phyloP scores from a whole-genome alignment of 2,329 filamentous ascomycete species.

The Tolypocladium paradoxum region DNA sequence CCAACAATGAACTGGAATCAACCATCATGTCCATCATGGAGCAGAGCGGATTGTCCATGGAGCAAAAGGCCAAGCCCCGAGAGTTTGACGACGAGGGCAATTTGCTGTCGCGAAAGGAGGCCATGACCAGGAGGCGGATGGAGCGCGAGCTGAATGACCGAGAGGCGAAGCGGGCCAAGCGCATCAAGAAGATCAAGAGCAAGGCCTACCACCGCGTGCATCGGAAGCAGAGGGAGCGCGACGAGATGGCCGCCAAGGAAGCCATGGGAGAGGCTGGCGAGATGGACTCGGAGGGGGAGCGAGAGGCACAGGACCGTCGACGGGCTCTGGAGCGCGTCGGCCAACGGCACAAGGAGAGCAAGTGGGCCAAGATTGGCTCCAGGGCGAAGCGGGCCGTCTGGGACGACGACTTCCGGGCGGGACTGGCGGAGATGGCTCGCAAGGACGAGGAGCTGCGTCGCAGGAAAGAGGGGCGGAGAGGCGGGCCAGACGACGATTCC shows the following conservation, averaged over 20 bases:
- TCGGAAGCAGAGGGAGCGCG: slow-evolving; percentile 55
- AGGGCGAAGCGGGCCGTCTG: slow-evolving; percentile 70
- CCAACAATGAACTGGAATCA: slow-evolving; percentile 72
- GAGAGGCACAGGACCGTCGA: slow-evolving; percentile 56
- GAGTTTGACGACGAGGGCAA: slow-evolving; percentile 61
- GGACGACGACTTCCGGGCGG: slow-evolving; percentile 76
- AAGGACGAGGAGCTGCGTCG: slow-evolving; percentile 72
- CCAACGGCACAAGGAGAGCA: slow-evolving; percentile 75
- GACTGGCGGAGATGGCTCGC: slow-evolving; percentile 69
- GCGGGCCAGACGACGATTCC: slow-evolving; percentile 36
- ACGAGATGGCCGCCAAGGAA: slow-evolving; percentile 41
- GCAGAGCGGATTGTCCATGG: slow-evolving; percentile 65
- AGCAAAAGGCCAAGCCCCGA: slow-evolving; percentile 37
- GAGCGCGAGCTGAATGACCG: slow-evolving; percentile 78
- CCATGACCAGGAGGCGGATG: slow-evolving; percentile 64
- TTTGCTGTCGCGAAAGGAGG: slow-evolving; percentile 58
- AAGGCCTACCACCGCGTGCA: slow-evolving; percentile 91
- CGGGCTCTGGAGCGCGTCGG: slow-evolving; percentile 79
- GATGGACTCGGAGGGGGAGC: slow-evolving; percentile 54
- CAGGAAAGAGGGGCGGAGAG: slow-evolving; percentile 62
- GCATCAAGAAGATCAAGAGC: slow-evolving; percentile 98
- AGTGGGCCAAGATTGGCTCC: slow-evolving; percentile 81
- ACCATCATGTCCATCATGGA: slow-evolving; percentile 83
- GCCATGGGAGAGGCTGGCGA: slow-evolving; percentile 45
- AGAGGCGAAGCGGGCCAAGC: slow-evolving; percentile 78